A percentile compares a stretch with the other conserved stretches of the same genome.
These are phyloP conservation scores for Aspergillus hiratsukae DNA, from an alignment of 2,329 filamentous ascomycete species.

Conservation along the genomic window DNA sequence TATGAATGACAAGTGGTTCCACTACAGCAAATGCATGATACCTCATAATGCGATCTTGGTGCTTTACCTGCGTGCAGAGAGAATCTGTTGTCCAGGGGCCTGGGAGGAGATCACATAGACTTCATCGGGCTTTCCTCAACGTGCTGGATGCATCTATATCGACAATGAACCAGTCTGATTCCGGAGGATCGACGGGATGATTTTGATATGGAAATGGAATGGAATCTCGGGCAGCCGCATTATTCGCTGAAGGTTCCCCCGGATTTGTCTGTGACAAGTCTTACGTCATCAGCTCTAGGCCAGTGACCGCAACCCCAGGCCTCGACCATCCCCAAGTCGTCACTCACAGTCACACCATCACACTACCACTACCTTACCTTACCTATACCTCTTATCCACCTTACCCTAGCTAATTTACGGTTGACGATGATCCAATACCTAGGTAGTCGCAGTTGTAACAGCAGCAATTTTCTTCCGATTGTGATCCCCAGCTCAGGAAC, in stretches of 20 bases:
- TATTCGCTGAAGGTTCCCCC: constrained; percentile 24
- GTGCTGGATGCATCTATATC: not conserved
- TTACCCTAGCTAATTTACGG: not conserved
- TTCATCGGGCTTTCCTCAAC: not conserved
- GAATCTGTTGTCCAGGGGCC: not conserved
- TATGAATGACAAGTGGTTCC: not conserved
- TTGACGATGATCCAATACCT: not conserved
- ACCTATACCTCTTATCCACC: not conserved
- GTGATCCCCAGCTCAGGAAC: not conserved
- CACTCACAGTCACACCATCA: not conserved
- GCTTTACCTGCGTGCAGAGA: not conserved
- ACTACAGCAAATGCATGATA: not conserved
- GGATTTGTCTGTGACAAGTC: constrained; percentile 26
- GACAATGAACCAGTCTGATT: not conserved
- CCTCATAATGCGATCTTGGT: not conserved
- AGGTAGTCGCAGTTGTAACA: not conserved
- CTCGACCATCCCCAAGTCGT: constrained; percentile 9
- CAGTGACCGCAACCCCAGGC: not conserved
- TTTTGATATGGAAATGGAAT: not conserved
- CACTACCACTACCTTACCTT: not conserved
- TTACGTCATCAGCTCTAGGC: constrained; percentile 32
- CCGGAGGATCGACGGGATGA: constrained; percentile 1
- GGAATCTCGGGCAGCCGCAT: constrained; percentile 13
- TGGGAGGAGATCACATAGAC: not conserved
- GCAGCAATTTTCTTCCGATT: not conserved